A percentile compares a stretch with the other conserved stretches of the same genome.
These are phyloP conservation scores for Apiospora pterosperma DNA, from an alignment of 2,329 filamentous ascomycete genomes.

Conservation along the genomic window DNA sequence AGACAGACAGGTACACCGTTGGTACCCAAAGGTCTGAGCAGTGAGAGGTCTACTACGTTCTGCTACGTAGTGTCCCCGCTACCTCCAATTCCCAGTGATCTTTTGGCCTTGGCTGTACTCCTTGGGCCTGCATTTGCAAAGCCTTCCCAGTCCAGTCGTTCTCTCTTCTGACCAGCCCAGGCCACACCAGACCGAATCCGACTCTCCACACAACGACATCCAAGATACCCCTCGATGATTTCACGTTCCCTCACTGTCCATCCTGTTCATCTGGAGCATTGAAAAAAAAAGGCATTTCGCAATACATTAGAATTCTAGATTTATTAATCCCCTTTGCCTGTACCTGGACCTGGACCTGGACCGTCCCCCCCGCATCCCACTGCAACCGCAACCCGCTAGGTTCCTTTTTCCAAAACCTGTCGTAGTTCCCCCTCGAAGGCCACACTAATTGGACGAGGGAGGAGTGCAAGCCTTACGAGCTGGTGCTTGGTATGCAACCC, in stretches of 20 bases:
- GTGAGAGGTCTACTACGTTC: too few relatives aligned
- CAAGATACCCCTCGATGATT: slow-evolving; percentile 2
- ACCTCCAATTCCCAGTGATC: too few relatives aligned
- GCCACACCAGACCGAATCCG: neutral
- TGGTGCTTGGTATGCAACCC: slow-evolving; percentile 7
- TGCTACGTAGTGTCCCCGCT: too few relatives aligned
- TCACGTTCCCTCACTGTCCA: neutral
- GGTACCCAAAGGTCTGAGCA: too few relatives aligned
- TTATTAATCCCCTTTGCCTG: neutral
- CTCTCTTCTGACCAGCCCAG: neutral
- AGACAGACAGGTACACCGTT: too few relatives aligned
- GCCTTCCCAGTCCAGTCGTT: neutral
- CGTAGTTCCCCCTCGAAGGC: neutral
- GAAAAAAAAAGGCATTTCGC: neutral
- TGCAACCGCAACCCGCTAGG: neutral
- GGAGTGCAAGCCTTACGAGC: slow-evolving; percentile 2
- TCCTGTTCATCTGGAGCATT: neutral
- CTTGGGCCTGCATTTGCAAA: neutral
- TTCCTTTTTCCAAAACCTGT: neutral
- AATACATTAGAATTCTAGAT: slow-evolving; percentile 1
- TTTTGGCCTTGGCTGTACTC: neutral
- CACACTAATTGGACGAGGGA: slow-evolving; percentile 1
- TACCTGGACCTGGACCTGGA: neutral
- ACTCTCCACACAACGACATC: neutral
- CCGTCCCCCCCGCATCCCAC: neutral